Evolutionary conservation across 257 asterid species (phyloP).

Genomic region (Catharanthus roseus): DNA sequence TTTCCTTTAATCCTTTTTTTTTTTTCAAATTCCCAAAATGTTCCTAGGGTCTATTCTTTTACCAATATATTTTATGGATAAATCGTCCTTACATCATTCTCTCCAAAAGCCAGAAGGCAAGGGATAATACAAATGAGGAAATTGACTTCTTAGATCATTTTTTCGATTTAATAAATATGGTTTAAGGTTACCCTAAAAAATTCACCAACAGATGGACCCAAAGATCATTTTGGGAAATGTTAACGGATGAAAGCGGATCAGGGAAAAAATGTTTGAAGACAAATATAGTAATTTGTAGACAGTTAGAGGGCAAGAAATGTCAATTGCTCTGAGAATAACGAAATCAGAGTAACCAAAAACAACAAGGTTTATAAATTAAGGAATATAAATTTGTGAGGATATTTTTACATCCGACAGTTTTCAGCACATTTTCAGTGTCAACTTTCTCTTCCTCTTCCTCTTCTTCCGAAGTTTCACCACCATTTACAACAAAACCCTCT

Average conservation of each 20-base stretch:
- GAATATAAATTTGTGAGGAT: slow-evolving; percentile 28
- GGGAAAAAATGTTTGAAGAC: too few species aligned
- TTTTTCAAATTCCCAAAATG: background rate
- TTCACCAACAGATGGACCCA: background rate
- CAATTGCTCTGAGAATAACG: background rate
- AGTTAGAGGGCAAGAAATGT: too few species aligned
- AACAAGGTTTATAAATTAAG: background rate
- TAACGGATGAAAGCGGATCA: background rate
- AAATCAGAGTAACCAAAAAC: background rate
- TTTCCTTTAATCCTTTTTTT: background rate
- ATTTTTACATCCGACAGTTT: slow-evolving; percentile 21
- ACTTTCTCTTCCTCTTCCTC: slow-evolving; percentile 40
- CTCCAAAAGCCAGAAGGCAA: background rate
- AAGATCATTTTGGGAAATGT: background rate
- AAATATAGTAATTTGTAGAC: too few species aligned
- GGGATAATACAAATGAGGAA: background rate
- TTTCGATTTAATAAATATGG: background rate
- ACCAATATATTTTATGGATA: background rate
- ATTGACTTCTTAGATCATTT: background rate
- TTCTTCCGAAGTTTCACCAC: slow-evolving; percentile 39
- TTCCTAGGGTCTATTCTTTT: background rate
- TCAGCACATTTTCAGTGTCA: slow-evolving; percentile 21
- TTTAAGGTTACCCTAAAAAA: background rate
- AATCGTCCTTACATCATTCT: background rate
- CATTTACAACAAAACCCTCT: slow-evolving; percentile 44